Evolutionary conservation across 352 stramenopile genomes (phyloP).

Genomic region (Blastocystis hominis): DNA sequence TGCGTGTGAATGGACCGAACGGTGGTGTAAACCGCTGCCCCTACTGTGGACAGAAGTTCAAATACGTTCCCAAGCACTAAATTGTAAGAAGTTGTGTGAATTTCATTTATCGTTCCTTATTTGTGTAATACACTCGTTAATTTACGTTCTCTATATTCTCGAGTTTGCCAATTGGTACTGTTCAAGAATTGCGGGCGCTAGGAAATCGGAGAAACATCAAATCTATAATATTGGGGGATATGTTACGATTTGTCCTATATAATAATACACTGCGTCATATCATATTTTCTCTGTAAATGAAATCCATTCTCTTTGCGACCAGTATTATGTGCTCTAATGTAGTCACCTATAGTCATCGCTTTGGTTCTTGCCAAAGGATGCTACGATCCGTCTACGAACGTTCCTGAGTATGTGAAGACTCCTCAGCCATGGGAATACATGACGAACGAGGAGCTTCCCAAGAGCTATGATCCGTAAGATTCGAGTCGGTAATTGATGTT

Average conservation of each 20-base stretch:
- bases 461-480: conserved; percentile 71
- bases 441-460: conserved; percentile 72
- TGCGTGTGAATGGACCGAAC: conserved; percentile 57
- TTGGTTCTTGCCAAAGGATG: not conserved
- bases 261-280: not conserved
- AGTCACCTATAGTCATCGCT: not conserved
- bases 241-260: not conserved
- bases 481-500: not conserved
- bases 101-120: conserved; percentile 46
- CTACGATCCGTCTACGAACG: not conserved
- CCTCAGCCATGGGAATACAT: conserved; percentile 72
- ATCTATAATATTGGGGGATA: not conserved
- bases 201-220: not conserved
- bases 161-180: not conserved
- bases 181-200: not conserved
- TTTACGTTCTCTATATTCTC: not conserved
- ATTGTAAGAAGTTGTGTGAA: not conserved
- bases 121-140: not conserved
- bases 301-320: not conserved
- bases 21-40: conserved; percentile 40
- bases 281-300: conserved; percentile 37
- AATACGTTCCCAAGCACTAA: conserved; percentile 57
- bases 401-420: conserved; percentile 51
- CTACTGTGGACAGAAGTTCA: conserved; percentile 58
- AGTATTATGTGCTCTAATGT: not conserved